These are phyloP conservation scores for Elymus sibiricus DNA, from an alignment of 176 grass and related monocot genomes.

Conservation along the genomic window DNA sequence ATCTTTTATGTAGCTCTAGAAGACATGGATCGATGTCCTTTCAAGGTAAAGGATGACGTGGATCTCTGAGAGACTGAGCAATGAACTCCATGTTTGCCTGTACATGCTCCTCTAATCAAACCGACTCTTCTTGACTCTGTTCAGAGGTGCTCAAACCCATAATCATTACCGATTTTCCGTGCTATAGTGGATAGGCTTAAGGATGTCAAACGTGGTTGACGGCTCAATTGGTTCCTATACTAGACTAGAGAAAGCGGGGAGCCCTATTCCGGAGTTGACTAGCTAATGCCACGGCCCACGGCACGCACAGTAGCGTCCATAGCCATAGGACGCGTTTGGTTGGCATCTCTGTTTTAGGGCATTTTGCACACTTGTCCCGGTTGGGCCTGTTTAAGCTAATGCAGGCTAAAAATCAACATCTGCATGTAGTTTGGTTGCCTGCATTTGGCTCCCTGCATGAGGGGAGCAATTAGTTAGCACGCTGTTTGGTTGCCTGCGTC, in stretches of 20 bases:
- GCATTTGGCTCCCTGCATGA: no score
- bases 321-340: no score
- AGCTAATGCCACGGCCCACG: no score
- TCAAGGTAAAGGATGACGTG: not conserved
- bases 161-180: no score
- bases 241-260: not conserved
- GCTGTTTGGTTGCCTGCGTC: no score
- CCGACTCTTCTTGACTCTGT: not conserved
- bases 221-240: not conserved
- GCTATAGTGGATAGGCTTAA: not conserved
- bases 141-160: not conserved
- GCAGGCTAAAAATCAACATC: no score
- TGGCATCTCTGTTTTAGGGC: no score
- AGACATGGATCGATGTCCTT: not conserved
- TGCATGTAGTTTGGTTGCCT: no score
- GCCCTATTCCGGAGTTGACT: not conserved
- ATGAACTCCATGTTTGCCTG: not conserved
- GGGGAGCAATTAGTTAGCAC: no score
- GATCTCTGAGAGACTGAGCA: not conserved
- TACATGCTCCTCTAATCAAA: no score
- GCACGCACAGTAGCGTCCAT: not conserved
- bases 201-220: not conserved
- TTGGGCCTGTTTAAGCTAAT: no score
- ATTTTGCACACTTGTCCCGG: no score
- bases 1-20: not conserved